Base-by-base conservation (phyloP, 2,329 filamentous ascomycete species). In the Aspergillus quadrilineatus region DNA sequence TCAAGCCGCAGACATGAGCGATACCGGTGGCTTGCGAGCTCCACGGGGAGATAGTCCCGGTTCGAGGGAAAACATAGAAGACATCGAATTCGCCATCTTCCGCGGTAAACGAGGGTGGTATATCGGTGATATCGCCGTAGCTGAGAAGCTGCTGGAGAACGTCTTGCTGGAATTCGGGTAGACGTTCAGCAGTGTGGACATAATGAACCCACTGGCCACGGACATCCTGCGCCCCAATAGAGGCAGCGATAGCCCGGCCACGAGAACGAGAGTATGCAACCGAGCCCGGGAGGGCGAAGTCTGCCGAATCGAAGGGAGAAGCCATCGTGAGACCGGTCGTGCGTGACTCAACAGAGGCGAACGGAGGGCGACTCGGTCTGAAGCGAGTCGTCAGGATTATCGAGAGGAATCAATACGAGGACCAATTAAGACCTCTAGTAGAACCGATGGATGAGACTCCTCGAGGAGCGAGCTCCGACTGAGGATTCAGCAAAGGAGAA, bases 1-100 rank as follows among this genome's bases (percentile, higher is more conserved):
- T 85, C 58, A 97, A 79, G 28, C 90, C 92, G 71, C 93, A 97
- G 32, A 97, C 93, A 63, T 94, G 87, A 53, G 93, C 89, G 72
- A 97, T 97, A 71, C 87, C 93, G 46, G 93, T 96, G 29, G 92
- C 93, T 75, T 97, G 92, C 55, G 92, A 96, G 76, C 92, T 97
- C 94, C 94, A 99, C 71, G 94, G 94, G 41, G 92, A 97, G 64
- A 96, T 87, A 1, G 85, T 92, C 66, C 85, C 85, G 15, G 89
- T 89, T 63, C 93, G 85, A 17, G 93, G 93, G 46, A 84, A 86
- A 57, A 96, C 82, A 70, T 92, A 90, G 71, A 89, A 83, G 60
- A 87, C 79, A 48, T 81, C 75, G 43, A 80, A 78, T 57, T 79
- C 73, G 52, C 80, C 77, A 57, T 83, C 80, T 60, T 75, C 65